Conservation (phyloP, 768 basidiomycete species). For the Boletales sp. region DNA sequence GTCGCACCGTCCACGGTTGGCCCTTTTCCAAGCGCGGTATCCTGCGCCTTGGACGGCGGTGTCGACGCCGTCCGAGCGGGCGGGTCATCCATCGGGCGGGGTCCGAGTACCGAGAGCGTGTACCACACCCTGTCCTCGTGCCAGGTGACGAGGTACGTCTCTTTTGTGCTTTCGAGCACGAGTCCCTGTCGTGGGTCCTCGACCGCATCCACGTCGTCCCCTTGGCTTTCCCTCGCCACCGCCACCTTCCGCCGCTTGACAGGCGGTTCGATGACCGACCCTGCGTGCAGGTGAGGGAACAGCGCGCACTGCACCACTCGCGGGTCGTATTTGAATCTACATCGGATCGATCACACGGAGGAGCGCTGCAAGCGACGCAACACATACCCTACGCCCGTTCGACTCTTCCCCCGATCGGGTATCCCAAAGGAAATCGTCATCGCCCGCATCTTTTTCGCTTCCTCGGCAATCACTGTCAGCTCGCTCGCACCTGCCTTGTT, state of each 20-base stretch:
- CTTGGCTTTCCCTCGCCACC: slow-evolving; percentile 4
- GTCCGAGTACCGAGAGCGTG: slow-evolving; percentile 15
- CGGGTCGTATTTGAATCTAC: slow-evolving; percentile 54
- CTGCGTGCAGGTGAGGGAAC: slow-evolving; percentile 36
- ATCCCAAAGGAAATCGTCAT: slow-evolving; percentile 50
- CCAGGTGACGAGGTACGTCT: slow-evolving; percentile 21
- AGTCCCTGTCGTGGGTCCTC: slow-evolving; percentile 15
- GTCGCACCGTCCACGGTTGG: neutral
- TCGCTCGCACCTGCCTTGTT: slow-evolving; percentile 21
- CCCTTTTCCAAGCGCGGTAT: neutral
- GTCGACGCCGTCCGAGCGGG: neutral
- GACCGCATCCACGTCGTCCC: slow-evolving; percentile 6
- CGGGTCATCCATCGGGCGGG: neutral
- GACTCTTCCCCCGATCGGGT: slow-evolving; percentile 26
- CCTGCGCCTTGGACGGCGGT: slow-evolving; percentile 5
- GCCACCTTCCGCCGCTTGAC: slow-evolving; percentile 29
- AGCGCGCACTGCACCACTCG: slow-evolving; percentile 39
- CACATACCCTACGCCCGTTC: slow-evolving; percentile 44
- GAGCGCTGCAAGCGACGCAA: neutral
- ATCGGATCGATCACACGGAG: neutral
- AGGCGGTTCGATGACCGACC: slow-evolving; percentile 12
- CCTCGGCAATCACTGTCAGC: slow-evolving; percentile 28
- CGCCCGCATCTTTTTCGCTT: slow-evolving; percentile 40
- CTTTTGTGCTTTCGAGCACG: slow-evolving; percentile 23
- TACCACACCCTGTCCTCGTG: slow-evolving; percentile 13